Conservation (phyloP, 116 monocot genomes). For the Dioscorea cayenensis region DNA sequence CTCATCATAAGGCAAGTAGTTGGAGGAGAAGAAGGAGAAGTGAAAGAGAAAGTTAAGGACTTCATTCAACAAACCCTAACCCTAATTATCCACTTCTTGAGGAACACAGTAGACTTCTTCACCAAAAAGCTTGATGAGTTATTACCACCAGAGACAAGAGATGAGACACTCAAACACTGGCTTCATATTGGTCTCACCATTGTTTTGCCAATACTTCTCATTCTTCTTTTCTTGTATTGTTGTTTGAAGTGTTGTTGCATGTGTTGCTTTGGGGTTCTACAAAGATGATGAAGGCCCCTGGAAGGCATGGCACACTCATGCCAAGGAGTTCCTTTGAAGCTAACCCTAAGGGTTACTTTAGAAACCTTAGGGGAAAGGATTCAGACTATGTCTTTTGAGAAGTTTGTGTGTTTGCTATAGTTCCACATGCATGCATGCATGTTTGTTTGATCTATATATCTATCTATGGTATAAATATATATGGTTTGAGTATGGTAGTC, state of each 20-base stretch:
- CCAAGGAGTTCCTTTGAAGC: constrained; percentile 9
- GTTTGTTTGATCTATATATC: no score
- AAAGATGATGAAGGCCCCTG: constrained; percentile 29
- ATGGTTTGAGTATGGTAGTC: no score
- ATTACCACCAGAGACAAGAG: constrained; percentile 16
- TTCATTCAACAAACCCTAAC: constrained; percentile 2
- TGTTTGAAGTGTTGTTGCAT: neutral
- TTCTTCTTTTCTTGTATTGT: neutral
- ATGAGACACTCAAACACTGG: constrained; percentile 9
- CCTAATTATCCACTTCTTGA: constrained; percentile 3
- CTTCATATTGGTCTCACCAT: constrained; percentile 2
- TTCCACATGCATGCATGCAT: no score
- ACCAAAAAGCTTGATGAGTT: constrained; percentile 3
- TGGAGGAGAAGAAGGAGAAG: neutral
- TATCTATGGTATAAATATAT: no score
- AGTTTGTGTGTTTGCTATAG: no score
- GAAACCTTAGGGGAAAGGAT: neutral
- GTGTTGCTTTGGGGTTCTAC: neutral
- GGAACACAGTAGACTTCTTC: neutral
- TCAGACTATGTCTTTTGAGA: neutral
- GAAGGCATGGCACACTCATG: constrained; percentile 9
- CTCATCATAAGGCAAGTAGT: neutral
- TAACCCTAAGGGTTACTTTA: constrained; percentile 18
- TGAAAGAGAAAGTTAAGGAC: neutral
- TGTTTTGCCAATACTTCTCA: constrained; percentile 5